phyloP scores from a whole-genome alignment of 805 yeast genomes.

The Grigorovia transvaalensis region DNA sequence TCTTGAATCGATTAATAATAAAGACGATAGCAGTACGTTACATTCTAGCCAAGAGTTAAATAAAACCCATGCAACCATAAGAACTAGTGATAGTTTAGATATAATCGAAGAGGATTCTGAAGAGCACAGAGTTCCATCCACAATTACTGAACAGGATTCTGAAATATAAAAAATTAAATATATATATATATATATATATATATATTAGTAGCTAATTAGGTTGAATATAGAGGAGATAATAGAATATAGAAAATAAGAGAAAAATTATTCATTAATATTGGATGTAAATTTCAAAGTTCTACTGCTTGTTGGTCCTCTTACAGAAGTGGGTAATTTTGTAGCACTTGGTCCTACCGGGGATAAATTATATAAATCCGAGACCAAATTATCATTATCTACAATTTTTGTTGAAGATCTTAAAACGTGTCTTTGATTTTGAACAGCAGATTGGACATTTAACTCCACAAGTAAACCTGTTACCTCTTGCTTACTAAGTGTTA shows the following conservation, averaged over 20 bases:
- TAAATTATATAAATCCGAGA: not conserved
- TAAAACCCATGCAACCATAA: conserved; percentile 1
- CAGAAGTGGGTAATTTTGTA: not conserved
- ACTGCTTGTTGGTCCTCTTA: not conserved
- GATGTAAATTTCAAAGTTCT: not conserved
- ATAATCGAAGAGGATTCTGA: conserved; percentile 8
- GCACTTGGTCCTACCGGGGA: not conserved
- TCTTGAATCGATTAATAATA: conserved; percentile 2
- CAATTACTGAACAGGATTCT: not conserved
- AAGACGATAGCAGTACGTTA: conserved; percentile 5
- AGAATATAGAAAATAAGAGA: not conserved
- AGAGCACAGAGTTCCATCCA: not conserved
- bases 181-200: not conserved
- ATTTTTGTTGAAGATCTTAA: conserved; percentile 4
- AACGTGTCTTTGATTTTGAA: not conserved
- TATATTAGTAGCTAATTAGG: not conserved
- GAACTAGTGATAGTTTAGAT: conserved; percentile 3
- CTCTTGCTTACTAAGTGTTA: not conserved
- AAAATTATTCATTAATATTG: not conserved
- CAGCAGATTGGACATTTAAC: not conserved
- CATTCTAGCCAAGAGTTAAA: not conserved
- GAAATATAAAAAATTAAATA: not conserved
- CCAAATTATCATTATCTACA: not conserved
- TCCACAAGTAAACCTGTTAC: not conserved
- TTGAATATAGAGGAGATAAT: not conserved